Evolutionary conservation across 2,329 filamentous ascomycete species (phyloP).

Genomic region (Raffaelea ambrosiae): DNA sequence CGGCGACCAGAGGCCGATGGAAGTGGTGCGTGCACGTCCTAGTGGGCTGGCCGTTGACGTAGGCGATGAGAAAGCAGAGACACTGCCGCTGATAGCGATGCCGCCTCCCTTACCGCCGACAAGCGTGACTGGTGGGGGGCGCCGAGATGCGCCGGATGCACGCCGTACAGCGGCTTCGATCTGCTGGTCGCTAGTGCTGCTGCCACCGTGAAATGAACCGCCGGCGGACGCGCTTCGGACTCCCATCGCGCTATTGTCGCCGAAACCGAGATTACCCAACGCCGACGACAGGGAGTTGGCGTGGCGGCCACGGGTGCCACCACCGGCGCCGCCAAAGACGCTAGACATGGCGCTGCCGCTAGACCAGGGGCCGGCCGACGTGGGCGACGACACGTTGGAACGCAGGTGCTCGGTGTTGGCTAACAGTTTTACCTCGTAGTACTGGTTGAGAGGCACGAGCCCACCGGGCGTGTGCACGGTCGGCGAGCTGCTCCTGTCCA

Average conservation of each 20-base stretch:
- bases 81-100: constrained; percentile 30
- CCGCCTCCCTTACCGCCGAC: constrained; percentile 17
- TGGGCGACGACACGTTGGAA: constrained; percentile 26
- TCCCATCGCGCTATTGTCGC: constrained; percentile 16
- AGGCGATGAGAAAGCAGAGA: constrained; percentile 20
- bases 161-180: neutral
- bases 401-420: constrained; percentile 68
- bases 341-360: constrained; percentile 19
- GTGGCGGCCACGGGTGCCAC: constrained; percentile 30
- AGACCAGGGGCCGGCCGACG: constrained; percentile 4
- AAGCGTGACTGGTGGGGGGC: neutral
- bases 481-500: constrained; percentile 2
- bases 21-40: constrained; percentile 27
- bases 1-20: constrained; percentile 41
- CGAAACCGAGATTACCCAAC: constrained; percentile 12
- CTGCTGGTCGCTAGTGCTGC: neutral
- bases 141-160: constrained; percentile 8
- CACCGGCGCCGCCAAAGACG: constrained; percentile 17
- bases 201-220: constrained; percentile 28
- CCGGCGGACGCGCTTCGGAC: constrained; percentile 29
- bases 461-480: constrained; percentile 9
- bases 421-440: constrained; percentile 67
- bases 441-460: constrained; percentile 42
- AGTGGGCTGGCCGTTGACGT: constrained; percentile 12
- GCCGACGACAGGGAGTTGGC: constrained; percentile 31